Evolutionary conservation across 2,329 filamentous ascomycete species (phyloP).

Genomic region (Phialemonium atrogriseum): DNA sequence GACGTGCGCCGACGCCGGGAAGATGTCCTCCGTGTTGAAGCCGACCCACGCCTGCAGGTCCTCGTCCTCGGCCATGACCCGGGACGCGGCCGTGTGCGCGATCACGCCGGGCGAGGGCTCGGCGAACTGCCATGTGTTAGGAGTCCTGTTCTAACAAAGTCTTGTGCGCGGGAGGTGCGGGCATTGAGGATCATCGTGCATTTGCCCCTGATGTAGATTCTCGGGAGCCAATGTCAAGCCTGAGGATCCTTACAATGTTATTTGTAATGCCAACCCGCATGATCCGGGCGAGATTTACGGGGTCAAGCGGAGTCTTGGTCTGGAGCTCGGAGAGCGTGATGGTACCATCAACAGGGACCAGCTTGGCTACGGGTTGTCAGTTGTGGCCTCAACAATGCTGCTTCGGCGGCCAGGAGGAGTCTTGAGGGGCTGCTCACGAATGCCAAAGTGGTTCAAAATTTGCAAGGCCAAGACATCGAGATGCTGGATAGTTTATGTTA

Average conservation of each 20-base stretch:
- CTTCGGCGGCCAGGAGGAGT: too few relatives aligned
- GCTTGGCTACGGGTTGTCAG: slow-evolving; percentile 28
- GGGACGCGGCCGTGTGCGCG: slow-evolving; percentile 47
- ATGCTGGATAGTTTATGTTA: slow-evolving; percentile 24
- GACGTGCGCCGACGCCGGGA: slow-evolving; percentile 37
- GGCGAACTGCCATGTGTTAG: too few relatives aligned
- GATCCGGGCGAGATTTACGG: slow-evolving; percentile 40
- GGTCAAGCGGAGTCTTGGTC: slow-evolving; percentile 34
- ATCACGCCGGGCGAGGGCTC: slow-evolving; percentile 42
- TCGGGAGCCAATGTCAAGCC: too few relatives aligned
- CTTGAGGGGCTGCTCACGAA: slow-evolving; percentile 27
- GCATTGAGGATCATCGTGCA: too few relatives aligned
- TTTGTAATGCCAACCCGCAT: slow-evolving; percentile 51
- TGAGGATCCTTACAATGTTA: too few relatives aligned
- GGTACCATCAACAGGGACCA: slow-evolving; percentile 37
- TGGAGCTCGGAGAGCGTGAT: slow-evolving; percentile 38
- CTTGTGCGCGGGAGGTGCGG: too few relatives aligned
- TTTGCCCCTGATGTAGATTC: too few relatives aligned
- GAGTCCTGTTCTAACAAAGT: too few relatives aligned
- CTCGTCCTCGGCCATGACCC: slow-evolving; percentile 38
- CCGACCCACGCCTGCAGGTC: slow-evolving; percentile 45
- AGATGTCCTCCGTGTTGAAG: slow-evolving; percentile 46
- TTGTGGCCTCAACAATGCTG: background rate
- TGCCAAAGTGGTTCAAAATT: slow-evolving; percentile 39
- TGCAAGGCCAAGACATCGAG: slow-evolving; percentile 42